Conservation (phyloP, 1,139 yeast genomes). For the Taiozyma sp. region DNA sequence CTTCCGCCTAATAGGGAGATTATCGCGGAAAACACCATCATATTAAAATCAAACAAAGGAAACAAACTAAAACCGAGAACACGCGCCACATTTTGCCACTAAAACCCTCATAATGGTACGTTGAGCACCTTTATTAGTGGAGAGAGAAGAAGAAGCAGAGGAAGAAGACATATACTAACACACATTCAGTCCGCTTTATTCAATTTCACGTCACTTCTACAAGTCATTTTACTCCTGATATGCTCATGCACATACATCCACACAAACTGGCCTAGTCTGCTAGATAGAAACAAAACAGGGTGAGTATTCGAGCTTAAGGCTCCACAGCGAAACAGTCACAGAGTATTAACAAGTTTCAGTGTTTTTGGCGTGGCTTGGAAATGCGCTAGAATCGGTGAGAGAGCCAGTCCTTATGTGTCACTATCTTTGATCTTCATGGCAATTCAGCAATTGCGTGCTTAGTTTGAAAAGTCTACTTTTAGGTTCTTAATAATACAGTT, state of each 20-base stretch:
- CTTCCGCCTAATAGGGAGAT: neutral
- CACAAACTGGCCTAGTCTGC: constrained; percentile 76
- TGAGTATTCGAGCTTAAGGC: constrained; percentile 15
- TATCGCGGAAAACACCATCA: neutral
- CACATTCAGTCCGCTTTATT: constrained; percentile 76
- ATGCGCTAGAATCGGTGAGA: constrained; percentile 93
- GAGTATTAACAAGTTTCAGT: constrained; percentile 25
- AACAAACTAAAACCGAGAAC: too few relatives aligned
- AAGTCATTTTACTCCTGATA: constrained; percentile 76
- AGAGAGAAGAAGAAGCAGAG: neutral
- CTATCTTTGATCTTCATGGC: constrained; percentile 88
- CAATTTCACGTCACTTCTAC: constrained; percentile 83
- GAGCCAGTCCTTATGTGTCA: constrained; percentile 91
- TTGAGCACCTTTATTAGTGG: neutral
- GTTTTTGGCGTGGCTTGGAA: constrained; percentile 89
- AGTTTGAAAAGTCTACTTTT: neutral
- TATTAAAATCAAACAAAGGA: too few relatives aligned
- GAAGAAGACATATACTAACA: neutral
- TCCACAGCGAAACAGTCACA: neutral
- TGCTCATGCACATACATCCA: constrained; percentile 93
- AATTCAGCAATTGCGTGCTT: constrained; percentile 47
- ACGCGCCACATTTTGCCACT: neutral
- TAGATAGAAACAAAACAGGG: constrained; percentile 80
- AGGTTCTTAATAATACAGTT: neutral
- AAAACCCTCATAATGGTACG: neutral